Percentiles rank a stretch among this genome's conserved stretches.
phyloP scores from a whole-genome alignment of 78 protist species.

The Dictyostelium firmibasis region DNA sequence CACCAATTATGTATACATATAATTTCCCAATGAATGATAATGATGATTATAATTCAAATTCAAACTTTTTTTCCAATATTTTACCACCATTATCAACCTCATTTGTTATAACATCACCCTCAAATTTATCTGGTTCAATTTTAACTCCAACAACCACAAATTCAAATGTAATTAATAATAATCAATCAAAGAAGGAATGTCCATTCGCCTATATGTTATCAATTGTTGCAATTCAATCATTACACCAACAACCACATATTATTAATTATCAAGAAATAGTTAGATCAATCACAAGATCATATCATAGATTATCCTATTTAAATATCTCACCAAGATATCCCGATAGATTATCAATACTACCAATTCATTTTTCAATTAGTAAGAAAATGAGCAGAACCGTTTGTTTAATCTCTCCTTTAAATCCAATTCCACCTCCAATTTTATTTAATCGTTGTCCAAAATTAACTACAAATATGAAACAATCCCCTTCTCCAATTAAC shows the following conservation, averaged over 20 bases:
- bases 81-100: slow-evolving; percentile 23
- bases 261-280: background rate
- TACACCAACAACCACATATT: background rate
- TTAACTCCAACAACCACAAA: background rate
- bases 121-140: background rate
- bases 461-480: background rate
- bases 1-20: slow-evolving; percentile 26
- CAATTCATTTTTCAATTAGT: slow-evolving; percentile 29
- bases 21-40: background rate
- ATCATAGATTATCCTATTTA: slow-evolving; percentile 25
- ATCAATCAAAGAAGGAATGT: slow-evolving; percentile 9
- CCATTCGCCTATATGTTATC: slow-evolving; percentile 48
- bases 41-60: background rate
- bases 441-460: background rate
- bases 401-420: background rate
- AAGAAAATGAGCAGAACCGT: slow-evolving; percentile 50
- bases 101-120: slow-evolving; percentile 28
- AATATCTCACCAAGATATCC: slow-evolving; percentile 53
- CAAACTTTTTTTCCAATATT: background rate
- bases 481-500: background rate
- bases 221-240: background rate
- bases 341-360: slow-evolving; percentile 34
- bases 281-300: slow-evolving; percentile 21
- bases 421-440: background rate
- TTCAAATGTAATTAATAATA: background rate